Percentiles rank a stretch among this genome's conserved stretches.
Conservation (phyloP, 768 basidiomycete genomes). For the Boletales sp. region DNA sequence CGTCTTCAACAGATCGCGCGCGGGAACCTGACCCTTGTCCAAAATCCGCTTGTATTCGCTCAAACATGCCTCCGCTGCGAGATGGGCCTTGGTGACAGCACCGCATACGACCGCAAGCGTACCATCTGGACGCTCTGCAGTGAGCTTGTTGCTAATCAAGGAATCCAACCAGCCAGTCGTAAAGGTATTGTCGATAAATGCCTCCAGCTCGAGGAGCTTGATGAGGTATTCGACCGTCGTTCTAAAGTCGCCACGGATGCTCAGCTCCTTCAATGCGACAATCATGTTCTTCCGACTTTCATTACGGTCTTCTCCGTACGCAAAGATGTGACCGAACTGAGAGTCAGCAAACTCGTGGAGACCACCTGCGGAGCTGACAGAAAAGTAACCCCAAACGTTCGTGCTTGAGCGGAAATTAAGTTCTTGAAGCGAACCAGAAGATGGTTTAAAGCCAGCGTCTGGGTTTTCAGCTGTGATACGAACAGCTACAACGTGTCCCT, state of each 20-base stretch:
- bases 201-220: conserved; percentile 92
- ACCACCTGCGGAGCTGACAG: conserved; percentile 91
- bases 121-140: conserved; percentile 92
- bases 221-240: conserved; percentile 99
- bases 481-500: conserved; percentile 98
- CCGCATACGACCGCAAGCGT: conserved; percentile 95
- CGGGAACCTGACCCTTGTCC: conserved; percentile 97
- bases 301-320: conserved; percentile 92
- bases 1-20: conserved; percentile 91
- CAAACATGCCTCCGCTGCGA: conserved; percentile 87
- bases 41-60: conserved; percentile 91
- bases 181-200: conserved; percentile 96
- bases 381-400: conserved; percentile 99
- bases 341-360: conserved; percentile 99
- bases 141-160: conserved; percentile 94
- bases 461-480: conserved; percentile 99
- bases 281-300: conserved; percentile 99
- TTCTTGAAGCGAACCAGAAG: conserved; percentile 94
- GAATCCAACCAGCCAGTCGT: conserved; percentile 99
- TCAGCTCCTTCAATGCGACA: conserved; percentile 95
- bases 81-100: conserved; percentile 91
- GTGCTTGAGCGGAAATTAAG: conserved; percentile 99
- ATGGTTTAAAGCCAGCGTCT: conserved; percentile 99
- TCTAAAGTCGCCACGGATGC: conserved; percentile 97
- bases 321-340: conserved; percentile 99